Evolutionary conservation across 192 early-diverging fungal species (phyloP).

Genomic region (Backusella liffmaniae): DNA sequence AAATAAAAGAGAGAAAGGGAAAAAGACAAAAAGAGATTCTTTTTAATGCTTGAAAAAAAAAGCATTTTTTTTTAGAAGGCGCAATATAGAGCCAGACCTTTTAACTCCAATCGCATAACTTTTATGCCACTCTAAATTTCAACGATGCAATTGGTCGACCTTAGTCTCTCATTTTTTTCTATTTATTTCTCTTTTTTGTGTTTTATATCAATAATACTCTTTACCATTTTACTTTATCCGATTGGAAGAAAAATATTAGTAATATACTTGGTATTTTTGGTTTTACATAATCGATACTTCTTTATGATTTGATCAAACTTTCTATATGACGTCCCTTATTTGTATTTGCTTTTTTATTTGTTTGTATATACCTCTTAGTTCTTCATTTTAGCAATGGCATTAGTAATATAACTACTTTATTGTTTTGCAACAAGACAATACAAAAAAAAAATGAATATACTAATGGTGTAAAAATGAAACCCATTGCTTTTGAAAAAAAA

Average conservation of each 20-base stretch:
- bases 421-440: not conserved
- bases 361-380: not conserved
- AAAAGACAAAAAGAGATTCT: not conserved
- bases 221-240: not conserved
- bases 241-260: not conserved
- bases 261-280: not conserved
- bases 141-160: not conserved
- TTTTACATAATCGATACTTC: not conserved
- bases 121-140: conserved; percentile 1
- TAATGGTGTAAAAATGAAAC: not conserved
- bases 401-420: not conserved
- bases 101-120: conserved; percentile 2
- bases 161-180: not conserved
- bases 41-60: not conserved
- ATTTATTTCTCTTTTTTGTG: not conserved
- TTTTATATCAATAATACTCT: not conserved
- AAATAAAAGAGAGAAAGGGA: not conserved
- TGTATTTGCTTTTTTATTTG: not conserved
- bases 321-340: not conserved
- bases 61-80: not conserved
- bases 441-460: not conserved
- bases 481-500: not conserved
- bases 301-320: not conserved
- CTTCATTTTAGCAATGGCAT: not conserved
- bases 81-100: not conserved